Evolutionary conservation across 2,329 filamentous ascomycete genomes (phyloP), one percentile per base, ranked within the genome.

Genomic region (Claviceps digitariae): DNA sequence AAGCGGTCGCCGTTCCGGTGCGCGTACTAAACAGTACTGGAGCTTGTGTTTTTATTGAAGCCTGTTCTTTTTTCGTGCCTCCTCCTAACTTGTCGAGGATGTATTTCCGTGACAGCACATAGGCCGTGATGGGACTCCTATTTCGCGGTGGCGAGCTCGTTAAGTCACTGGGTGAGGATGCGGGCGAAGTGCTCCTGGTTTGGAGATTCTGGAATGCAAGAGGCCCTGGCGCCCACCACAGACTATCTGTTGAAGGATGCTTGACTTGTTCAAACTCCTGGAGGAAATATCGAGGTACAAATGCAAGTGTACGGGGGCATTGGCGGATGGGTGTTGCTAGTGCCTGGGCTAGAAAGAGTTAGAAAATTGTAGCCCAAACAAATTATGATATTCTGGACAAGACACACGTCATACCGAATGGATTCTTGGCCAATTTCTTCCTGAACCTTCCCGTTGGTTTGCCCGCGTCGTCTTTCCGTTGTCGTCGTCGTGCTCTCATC

Each of bases 201-300:
- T 60, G 52, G 50, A 66, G 56, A 48, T 60, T 53, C n/a, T 62
- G 57, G 45, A 68, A 64, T 2, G 65, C 57, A 15, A 73, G 57
- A 41, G 67, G 69, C 9, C 66, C 69, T 0, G 82, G 83, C 17
- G 81, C 69, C 63, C 75, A 78, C 78, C 79, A 86, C 0, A 75
- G 69, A 2, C 68, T 59, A 0, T 65, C 62, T 0, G 76, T 79
- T 10, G 72, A 67, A 0, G 82, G 82, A 53, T 85, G 75, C 1
- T 68, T 62, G 13, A 81, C 68, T 2, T 81, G 61, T 29, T 75
- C 73, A 55, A 88, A 82, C 34, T 78, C 71, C 52, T 85, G 77
- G 4, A 87, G 68, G 62, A 88, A 84, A 60, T 76, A 81, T 15
- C 65, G 66, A 1, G 86, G 86, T 7, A 87, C 65, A 1, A 62